Evolutionary conservation across 164 flowering plant species (phyloP).

Genomic region (Vitis rupestris): DNA sequence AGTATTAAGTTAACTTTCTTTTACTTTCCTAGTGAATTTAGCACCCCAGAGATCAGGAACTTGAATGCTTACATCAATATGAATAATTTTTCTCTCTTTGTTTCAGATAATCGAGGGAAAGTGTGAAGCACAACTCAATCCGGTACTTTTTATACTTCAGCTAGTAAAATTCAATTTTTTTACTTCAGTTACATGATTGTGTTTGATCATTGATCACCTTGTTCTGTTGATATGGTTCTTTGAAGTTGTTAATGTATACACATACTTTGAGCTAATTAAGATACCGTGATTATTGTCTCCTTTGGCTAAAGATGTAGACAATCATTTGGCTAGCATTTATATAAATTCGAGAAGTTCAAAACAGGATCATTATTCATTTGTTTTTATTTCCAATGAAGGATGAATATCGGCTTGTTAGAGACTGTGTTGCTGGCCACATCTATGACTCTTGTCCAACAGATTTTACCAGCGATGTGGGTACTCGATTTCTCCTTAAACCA

Average conservation of each 20-base stretch:
- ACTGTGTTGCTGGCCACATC: slow-evolving; percentile 71
- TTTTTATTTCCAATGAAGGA: slow-evolving; percentile 45
- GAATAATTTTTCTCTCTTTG: not conserved
- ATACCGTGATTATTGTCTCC: not conserved
- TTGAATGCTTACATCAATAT: not conserved
- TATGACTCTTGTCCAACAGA: slow-evolving; percentile 94
- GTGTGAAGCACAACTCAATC: slow-evolving; percentile 36
- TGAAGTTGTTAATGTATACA: not conserved
- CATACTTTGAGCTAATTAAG: not conserved
- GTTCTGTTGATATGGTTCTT: not conserved
- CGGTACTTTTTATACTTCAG: slow-evolving; percentile 38
- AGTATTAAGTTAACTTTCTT: not conserved
- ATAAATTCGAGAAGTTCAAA: not conserved
- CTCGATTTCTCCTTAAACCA: slow-evolving; percentile 74
- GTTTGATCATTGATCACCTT: not conserved
- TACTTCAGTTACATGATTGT: not conserved
- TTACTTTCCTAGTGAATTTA: not conserved
- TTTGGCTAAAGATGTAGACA: not conserved
- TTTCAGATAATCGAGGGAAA: slow-evolving; percentile 79
- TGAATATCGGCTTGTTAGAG: slow-evolving; percentile 60
- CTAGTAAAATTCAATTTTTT: not conserved
- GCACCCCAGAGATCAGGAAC: too few relatives aligned
- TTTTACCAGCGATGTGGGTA: slow-evolving; percentile 82
- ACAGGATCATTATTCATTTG: not conserved
- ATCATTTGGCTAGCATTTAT: not conserved